Evolutionary conservation across 179 eudicot genomes (phyloP).

Genomic region (Heliamphora pulchella): DNA sequence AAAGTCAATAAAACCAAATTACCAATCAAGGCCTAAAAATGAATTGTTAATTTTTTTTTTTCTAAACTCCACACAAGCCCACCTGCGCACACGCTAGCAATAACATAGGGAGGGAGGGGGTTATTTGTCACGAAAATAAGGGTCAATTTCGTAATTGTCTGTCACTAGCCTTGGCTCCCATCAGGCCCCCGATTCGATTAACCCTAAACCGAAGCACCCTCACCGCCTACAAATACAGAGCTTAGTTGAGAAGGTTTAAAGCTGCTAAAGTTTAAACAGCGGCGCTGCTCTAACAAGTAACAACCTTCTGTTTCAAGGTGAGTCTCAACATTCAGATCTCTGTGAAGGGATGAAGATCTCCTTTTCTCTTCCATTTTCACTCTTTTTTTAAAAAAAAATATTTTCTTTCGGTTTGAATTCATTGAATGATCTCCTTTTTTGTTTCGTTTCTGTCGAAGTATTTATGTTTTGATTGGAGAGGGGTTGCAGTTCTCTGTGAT

Average conservation of each 20-base stretch:
- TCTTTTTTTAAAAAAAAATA: neutral
- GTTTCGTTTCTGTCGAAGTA: neutral
- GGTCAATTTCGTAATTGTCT: neutral
- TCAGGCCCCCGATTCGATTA: neutral
- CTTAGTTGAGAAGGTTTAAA: neutral
- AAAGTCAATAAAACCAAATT: too few relatives aligned
- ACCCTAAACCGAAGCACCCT: neutral
- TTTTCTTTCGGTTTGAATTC: neutral
- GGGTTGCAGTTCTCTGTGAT: constrained; percentile 16
- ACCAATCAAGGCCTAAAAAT: too few relatives aligned
- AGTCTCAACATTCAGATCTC: neutral
- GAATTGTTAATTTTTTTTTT: too few relatives aligned
- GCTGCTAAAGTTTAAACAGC: neutral
- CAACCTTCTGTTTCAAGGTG: neutral
- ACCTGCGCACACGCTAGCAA: too few relatives aligned
- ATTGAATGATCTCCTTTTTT: neutral
- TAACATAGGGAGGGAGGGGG: too few relatives aligned
- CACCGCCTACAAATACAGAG: neutral
- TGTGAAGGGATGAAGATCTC: neutral
- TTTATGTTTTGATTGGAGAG: neutral
- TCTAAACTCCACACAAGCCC: too few relatives aligned
- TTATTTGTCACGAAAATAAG: neutral
- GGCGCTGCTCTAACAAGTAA: neutral
- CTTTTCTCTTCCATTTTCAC: neutral
- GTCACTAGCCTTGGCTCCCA: neutral